These are phyloP conservation scores for Ocimum tenuiflorum DNA, from an alignment of 257 asterid species.

Conservation along the genomic window DNA sequence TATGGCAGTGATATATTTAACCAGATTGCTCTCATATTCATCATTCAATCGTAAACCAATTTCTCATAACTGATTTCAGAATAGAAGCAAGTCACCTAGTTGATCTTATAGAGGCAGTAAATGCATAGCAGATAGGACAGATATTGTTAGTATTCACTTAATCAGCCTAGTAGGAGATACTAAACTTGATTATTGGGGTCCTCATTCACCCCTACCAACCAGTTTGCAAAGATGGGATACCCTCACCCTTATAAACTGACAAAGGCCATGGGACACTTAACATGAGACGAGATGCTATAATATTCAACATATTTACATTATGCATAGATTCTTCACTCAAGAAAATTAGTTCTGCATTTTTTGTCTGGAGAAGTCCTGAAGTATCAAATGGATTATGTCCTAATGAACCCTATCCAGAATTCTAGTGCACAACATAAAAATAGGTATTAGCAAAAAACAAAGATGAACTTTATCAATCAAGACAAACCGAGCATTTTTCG, in stretches of 20 bases:
- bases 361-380: background rate
- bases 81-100: background rate
- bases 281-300: background rate
- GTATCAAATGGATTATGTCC: too few relatives aligned
- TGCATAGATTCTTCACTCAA: background rate
- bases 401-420: background rate
- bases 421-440: background rate
- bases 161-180: background rate
- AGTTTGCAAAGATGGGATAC: too few relatives aligned
- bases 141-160: background rate
- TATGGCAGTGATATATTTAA: too few relatives aligned
- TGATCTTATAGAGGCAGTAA: background rate
- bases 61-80: background rate
- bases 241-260: too few relatives aligned
- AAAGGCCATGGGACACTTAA: too few relatives aligned
- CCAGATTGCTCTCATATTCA: too few relatives aligned
- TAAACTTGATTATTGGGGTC: too few relatives aligned
- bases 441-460: background rate
- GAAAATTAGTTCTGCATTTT: background rate
- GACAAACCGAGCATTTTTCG: conserved; percentile 68
- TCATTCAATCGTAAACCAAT: too few relatives aligned
- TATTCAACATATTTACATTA: background rate
- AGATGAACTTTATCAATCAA: background rate
- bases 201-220: too few relatives aligned
- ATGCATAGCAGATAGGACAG: too few relatives aligned